A percentile compares a stretch with the other conserved stretches of the same genome.
phyloP scores from a whole-genome alignment of 2,329 filamentous ascomycete species.

The Penicillium expansum region DNA sequence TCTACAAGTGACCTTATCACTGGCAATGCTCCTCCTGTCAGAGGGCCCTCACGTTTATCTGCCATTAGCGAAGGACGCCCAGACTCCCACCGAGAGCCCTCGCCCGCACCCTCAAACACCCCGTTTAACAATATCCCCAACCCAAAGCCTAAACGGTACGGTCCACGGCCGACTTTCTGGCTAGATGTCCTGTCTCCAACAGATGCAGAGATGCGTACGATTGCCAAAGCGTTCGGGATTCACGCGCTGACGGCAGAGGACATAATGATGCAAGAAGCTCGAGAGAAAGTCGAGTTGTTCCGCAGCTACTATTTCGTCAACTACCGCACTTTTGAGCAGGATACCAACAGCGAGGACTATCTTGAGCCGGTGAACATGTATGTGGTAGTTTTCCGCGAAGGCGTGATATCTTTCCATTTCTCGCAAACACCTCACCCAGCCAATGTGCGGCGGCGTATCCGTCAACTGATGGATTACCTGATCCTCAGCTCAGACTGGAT shows the following conservation, averaged over 20 bases:
- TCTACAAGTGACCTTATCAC: not conserved
- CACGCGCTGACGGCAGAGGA: constrained; percentile 94
- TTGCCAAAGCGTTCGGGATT: constrained; percentile 90
- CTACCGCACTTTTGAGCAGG: constrained; percentile 96
- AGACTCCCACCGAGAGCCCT: constrained; percentile 30
- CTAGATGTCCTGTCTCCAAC: constrained; percentile 88
- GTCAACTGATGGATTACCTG: constrained; percentile 90
- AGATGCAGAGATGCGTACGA: constrained; percentile 90
- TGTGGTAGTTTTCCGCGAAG: constrained; percentile 92
- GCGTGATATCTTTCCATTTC: constrained; percentile 94
- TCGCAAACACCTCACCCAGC: constrained; percentile 93
- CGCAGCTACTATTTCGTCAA: constrained; percentile 98
- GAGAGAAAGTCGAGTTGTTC: constrained; percentile 97
- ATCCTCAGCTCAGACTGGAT: constrained; percentile 96
- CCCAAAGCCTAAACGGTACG: constrained; percentile 55
- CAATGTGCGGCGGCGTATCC: constrained; percentile 89
- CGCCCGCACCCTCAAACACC: constrained; percentile 22
- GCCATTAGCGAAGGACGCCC: constrained; percentile 35
- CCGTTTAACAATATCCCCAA: constrained; percentile 21
- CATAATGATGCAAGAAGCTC: constrained; percentile 94
- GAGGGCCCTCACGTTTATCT: constrained; percentile 32
- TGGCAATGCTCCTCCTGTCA: constrained; percentile 2
- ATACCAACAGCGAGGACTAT: constrained; percentile 82
- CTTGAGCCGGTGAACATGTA: constrained; percentile 97
- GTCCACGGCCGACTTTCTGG: constrained; percentile 93